Conservation (phyloP, 108 stramenopile species). For the Pseudonitzschia pungens region DNA sequence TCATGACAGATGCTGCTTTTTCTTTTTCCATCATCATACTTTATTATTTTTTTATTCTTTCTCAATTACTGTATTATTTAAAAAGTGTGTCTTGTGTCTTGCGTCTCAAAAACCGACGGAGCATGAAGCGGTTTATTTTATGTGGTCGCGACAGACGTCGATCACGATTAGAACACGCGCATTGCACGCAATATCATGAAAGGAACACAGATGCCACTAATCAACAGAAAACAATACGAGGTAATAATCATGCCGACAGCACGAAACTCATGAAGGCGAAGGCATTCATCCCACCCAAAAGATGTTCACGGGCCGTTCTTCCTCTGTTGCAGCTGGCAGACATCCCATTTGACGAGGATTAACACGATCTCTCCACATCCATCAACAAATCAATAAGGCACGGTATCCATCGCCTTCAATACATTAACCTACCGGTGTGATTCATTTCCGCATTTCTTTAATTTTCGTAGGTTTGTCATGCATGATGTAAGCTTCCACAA, state of each 20-base stretch:
- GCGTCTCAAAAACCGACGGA: background rate
- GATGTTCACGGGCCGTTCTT: background rate
- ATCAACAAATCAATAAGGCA: too few relatives aligned
- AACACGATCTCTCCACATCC: too few relatives aligned
- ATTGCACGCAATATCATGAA: background rate
- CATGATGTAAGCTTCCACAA: too few relatives aligned
- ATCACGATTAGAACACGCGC: conserved; percentile 3
- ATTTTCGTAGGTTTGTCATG: too few relatives aligned
- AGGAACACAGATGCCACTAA: background rate
- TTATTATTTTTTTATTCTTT: too few relatives aligned
- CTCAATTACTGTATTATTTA: too few relatives aligned
- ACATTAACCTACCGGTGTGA: too few relatives aligned
- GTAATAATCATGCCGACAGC: too few relatives aligned
- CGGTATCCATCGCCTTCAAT: too few relatives aligned
- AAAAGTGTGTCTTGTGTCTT: background rate
- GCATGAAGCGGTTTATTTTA: background rate
- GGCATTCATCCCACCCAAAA: background rate
- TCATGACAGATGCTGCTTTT: too few relatives aligned
- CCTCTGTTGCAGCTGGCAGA: background rate
- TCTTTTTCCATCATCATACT: too few relatives aligned
- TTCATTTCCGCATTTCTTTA: too few relatives aligned
- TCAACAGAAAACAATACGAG: background rate
- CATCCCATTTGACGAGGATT: background rate
- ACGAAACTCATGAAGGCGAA: background rate
- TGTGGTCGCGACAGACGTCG: background rate